Conservation (phyloP, 441 rosid genomes). For the Populus hybrid region DNA sequence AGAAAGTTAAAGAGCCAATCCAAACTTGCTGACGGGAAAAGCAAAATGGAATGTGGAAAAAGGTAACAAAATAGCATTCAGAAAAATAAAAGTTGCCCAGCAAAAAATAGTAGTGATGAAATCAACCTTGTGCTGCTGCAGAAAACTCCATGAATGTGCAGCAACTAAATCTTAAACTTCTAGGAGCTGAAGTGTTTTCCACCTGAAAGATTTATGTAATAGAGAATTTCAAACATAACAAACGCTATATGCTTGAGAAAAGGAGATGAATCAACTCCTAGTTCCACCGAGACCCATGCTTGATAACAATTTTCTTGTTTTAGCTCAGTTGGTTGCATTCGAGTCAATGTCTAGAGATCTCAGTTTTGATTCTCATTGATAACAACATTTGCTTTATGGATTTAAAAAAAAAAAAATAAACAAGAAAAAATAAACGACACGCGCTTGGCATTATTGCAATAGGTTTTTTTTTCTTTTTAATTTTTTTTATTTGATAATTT, state of each 20-base stretch:
- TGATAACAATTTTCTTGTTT: slow-evolving; percentile 41
- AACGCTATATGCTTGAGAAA: slow-evolving; percentile 13
- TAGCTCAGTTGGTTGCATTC: too few relatives aligned
- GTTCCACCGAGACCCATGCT: slow-evolving; percentile 90
- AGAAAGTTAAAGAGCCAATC: not conserved
- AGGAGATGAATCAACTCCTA: slow-evolving; percentile 64
- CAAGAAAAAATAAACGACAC: too few relatives aligned
- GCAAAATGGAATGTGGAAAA: not conserved
- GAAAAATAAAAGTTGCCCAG: too few relatives aligned
- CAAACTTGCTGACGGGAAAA: not conserved
- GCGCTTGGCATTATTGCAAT: too few relatives aligned
- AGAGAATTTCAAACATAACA: not conserved
- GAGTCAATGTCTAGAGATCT: too few relatives aligned
- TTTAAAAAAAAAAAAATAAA: too few relatives aligned
- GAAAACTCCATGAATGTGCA: not conserved
- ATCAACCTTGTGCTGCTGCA: not conserved
- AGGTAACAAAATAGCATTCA: not conserved
- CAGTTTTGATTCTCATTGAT: too few relatives aligned
- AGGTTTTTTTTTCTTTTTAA: too few relatives aligned
- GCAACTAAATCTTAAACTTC: not conserved
- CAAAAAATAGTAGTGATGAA: not conserved
- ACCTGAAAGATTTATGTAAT: not conserved
- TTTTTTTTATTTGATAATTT: too few relatives aligned
- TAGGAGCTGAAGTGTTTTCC: too few relatives aligned
- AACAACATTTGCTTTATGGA: too few relatives aligned